Evolutionary conservation across 108 stramenopile species (phyloP), one percentile per base, ranked within the genome.

Genomic region (Cyclostephanos invisitatus): DNA sequence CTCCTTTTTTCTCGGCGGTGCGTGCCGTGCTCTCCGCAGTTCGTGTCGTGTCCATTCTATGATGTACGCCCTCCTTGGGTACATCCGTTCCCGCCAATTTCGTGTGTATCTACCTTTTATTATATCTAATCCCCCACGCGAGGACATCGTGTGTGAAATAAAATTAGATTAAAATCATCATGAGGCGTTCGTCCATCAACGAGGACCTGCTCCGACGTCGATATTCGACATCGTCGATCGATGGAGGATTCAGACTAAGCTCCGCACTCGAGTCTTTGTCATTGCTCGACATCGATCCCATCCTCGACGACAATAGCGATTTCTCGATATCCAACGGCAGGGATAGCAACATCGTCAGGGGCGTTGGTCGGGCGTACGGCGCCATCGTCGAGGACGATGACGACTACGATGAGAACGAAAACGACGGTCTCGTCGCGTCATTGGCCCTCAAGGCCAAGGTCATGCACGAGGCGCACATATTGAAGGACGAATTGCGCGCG

Each of bases 401-500:
- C 24, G 18, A 53, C 18, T 7, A 53, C n/a, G 18, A 2, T 5
- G 32, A 2, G 32, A 49, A 49, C 24, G 24, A 53, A 9, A 18
- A n/a, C 51, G 18, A n/a, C 51, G 7, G 7, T 18, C 51, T 18
- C 7, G 11, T 18, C 18, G 8, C 56, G 32, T 27, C 56, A 58
- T 58, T n/a, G n/a, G n/a, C n/a, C n/a, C n/a, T n/a, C 56, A 58
- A 15, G 28, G 15, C 32, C 56, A 29, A 15, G 7, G 24, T 53
- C 51, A 53, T 53, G 1, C 22, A 28, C 6, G 62, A 72, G 25
- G 58, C 68, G 1, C 12, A 17, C 0, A 44, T 80, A 54, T 47
- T 81, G 9, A 28, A 62, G 17, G 75, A 82, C 40, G 81, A 82
- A 37, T 48, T 78, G 38, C 27, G 25, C 15, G 53, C 60, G 6